Percentiles rank a stretch among this genome's conserved stretches.
These are phyloP conservation scores for Alternaria arborescens DNA, from an alignment of 2,329 filamentous ascomycete genomes.

Conservation along the genomic window DNA sequence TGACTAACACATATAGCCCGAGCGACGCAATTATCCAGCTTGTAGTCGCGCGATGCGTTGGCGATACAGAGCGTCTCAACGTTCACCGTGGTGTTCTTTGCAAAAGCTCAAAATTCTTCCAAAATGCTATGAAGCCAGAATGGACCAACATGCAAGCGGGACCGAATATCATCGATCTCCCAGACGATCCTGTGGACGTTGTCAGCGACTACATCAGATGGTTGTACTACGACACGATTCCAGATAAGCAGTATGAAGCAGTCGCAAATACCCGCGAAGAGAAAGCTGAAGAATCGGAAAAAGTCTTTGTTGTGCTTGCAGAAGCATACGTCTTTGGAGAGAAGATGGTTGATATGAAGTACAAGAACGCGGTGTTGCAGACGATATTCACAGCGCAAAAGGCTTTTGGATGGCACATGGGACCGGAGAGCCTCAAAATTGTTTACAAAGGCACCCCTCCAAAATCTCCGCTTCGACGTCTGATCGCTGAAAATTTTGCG, in stretches of 20 bases:
- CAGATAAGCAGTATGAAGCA: not conserved
- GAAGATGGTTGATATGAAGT: accelerated
- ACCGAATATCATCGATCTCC: not conserved
- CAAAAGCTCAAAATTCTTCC: not conserved
- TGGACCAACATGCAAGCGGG: not conserved
- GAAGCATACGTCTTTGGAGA: not conserved
- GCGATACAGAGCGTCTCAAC: not conserved
- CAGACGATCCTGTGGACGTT: accelerated
- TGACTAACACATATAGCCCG: not conserved
- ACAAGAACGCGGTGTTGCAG: not conserved
- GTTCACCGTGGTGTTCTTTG: not conserved
- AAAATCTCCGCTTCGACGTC: not conserved
- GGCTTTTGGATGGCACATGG: not conserved
- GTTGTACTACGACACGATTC: not conserved
- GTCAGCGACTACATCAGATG: not conserved
- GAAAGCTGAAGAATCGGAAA: not conserved
- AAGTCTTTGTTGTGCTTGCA: not conserved
- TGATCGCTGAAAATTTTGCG: accelerated
- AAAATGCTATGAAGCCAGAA: not conserved
- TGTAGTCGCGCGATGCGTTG: not conserved
- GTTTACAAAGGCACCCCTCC: not conserved
- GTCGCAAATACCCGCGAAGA: not conserved
- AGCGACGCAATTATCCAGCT: not conserved
- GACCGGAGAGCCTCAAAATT: not conserved
- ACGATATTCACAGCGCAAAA: accelerated